These are phyloP conservation scores for Rheum nobile DNA, from an alignment of 148 eudicot genomes.

Conservation along the genomic window DNA sequence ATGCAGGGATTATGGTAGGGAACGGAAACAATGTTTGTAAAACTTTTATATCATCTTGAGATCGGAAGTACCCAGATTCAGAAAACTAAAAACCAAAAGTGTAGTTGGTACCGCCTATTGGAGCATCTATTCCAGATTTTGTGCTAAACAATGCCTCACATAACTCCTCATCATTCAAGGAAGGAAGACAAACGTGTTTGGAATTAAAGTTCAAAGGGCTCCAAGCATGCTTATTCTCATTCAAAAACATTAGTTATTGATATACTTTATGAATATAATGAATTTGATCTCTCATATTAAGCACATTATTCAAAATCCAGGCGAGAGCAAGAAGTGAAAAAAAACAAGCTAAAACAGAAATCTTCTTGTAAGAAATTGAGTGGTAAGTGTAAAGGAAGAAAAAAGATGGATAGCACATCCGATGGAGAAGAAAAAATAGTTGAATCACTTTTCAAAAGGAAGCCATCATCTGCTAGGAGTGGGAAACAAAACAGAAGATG, in stretches of 20 bases:
- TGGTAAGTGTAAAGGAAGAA: conserved; percentile 11
- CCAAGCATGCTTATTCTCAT: conserved; percentile 43
- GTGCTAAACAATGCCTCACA: too few species aligned
- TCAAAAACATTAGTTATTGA: conserved; percentile 42
- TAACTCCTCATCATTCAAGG: too few species aligned
- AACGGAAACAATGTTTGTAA: conserved; percentile 60
- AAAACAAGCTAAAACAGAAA: conserved; percentile 20
- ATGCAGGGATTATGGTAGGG: conserved; percentile 82
- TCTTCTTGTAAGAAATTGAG: conserved; percentile 12
- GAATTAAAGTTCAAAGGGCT: conserved; percentile 46
- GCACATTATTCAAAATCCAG: conserved; percentile 45
- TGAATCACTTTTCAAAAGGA: conserved; percentile 17
- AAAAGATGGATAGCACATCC: conserved; percentile 3
- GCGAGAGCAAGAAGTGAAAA: conserved; percentile 23
- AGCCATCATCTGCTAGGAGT: conserved; percentile 19
- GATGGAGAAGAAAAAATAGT: conserved; percentile 7
- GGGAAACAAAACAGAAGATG: conserved; percentile 34
- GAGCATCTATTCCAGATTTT: too few species aligned
- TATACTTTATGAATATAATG: too few species aligned
- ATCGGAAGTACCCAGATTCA: conserved; percentile 44
- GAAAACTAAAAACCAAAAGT: conserved; percentile 55
- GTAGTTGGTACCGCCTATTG: conserved; percentile 27
- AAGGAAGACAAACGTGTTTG: conserved; percentile 32
- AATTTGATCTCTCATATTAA: too few species aligned
- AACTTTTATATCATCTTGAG: conserved; percentile 33